phyloP scores from a whole-genome alignment of 129 eudicot genomes.

The Gnaphalium uliginosum region DNA sequence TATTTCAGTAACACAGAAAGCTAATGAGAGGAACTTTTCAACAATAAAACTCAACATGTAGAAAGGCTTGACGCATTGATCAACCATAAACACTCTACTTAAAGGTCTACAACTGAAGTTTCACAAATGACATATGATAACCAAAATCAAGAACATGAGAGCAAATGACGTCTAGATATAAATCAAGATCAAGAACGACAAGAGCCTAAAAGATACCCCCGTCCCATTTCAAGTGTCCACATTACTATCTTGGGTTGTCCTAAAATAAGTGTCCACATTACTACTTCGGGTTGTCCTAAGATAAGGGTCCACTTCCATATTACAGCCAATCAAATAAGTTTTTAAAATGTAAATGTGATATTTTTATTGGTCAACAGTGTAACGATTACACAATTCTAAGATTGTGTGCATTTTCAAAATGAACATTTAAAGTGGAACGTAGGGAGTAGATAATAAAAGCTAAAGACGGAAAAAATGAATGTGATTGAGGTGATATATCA shows the following conservation, averaged over 20 bases:
- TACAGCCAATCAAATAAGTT: neutral
- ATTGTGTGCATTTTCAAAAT: neutral
- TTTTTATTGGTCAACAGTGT: neutral
- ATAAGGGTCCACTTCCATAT: too few relatives aligned
- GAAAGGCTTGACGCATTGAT: neutral
- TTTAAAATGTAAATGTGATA: neutral
- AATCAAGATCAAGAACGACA: neutral
- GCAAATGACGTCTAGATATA: neutral
- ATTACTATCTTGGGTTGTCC: neutral
- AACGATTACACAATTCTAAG: neutral
- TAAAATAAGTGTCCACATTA: neutral
- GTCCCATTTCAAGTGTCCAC: neutral
- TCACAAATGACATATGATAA: conserved; percentile 2
- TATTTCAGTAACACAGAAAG: neutral
- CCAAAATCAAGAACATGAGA: conserved; percentile 3
- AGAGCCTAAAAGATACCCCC: neutral
- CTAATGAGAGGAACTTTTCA: neutral
- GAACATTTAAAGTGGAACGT: neutral
- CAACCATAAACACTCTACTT: neutral
- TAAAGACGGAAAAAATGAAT: neutral
- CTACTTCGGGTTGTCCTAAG: neutral
- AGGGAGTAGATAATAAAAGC: conserved; percentile 1
- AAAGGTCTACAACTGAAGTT: conserved; percentile 15
- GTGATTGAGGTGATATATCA: neutral
- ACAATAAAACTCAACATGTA: neutral